phyloP scores from a whole-genome alignment of 495 filamentous ascomycete genomes.

The Physcia stellaris region DNA sequence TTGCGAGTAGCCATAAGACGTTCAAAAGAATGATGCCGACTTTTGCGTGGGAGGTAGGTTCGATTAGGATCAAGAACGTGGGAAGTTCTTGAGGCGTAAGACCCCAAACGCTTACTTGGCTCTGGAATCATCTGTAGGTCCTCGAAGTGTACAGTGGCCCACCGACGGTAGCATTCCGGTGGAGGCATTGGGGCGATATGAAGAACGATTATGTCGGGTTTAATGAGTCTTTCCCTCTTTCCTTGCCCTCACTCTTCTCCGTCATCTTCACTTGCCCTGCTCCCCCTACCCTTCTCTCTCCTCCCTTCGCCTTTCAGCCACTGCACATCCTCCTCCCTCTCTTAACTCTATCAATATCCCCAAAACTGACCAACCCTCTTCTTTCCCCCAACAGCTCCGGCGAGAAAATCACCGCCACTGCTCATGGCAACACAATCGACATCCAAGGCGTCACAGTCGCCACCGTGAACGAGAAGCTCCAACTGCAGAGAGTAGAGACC shows the following conservation, averaged over 20 bases:
- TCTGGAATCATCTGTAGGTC: too few relatives aligned
- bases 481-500: conserved; percentile 41
- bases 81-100: too few relatives aligned
- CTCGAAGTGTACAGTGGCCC: conserved; percentile 49
- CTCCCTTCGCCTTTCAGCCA: too few relatives aligned
- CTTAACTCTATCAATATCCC: too few relatives aligned
- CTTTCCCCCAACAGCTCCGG: too few relatives aligned
- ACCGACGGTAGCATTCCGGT: conserved; percentile 44
- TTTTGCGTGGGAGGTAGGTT: conserved; percentile 60
- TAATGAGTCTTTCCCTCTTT: conserved; percentile 38
- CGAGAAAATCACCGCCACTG: conserved; percentile 43
- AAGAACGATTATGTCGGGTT: conserved; percentile 48
- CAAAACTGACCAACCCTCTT: too few relatives aligned
- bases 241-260: not conserved
- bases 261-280: not conserved
- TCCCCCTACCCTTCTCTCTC: too few relatives aligned
- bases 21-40: conserved; percentile 60
- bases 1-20: conserved; percentile 46
- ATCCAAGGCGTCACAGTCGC: conserved; percentile 44
- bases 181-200: conserved; percentile 54
- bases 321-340: too few relatives aligned
- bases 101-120: too few relatives aligned
- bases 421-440: conserved; percentile 20
- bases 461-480: conserved; percentile 42
- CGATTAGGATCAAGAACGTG: too few relatives aligned